Evolutionary conservation across 1,284 basidiomycete genomes (phyloP), one percentile per base, ranked within the genome.

Genomic region (Xerocomus amazonicus): DNA sequence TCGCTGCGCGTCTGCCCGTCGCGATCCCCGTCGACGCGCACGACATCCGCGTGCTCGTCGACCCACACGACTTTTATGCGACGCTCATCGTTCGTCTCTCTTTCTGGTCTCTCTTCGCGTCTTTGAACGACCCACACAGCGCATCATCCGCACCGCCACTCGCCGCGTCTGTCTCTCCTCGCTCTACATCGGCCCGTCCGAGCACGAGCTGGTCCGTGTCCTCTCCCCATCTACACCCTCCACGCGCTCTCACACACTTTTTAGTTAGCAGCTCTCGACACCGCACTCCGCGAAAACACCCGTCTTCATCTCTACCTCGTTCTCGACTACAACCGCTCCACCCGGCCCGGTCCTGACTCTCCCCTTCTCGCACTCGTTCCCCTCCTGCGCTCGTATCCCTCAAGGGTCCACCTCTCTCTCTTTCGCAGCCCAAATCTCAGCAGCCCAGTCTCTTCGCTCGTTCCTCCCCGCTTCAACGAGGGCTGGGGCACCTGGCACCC

Each of bases 401-500:
- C 84, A 16, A 79, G 90, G 52, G 84, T 94, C 14, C 83, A 87
- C 50, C 75, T 94, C 10, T 81, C 83, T 42, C 78, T 92, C 56
- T 99, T 89, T 68, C 83, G 87, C 44, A 94, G 92, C 58, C 94
- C 96, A 0, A 90, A 86, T 52, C 76, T 98, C 29, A 77, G 82
- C 23, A 87, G 89, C 0, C 19, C 19, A 4, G 19, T 58, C 89
- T 83, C 90, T 37, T 80, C 77, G 52, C 53, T 95, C 19, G 83
- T 98, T 1, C 97, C 97, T 2, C 87, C 90, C 44, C 77, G 97
- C 39, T 97, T 94, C 70, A 95, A 98, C 62, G 97, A 99, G 72
- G 97, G 95, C 0, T 98, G 92, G 88, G 96, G 97, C 0, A 90
- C 96, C 4, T 97, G 96, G 90, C 97, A 99, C 67, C 89, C 94